Conservation (phyloP, 78 protist species). For the Dictyostelium firmibasis region DNA sequence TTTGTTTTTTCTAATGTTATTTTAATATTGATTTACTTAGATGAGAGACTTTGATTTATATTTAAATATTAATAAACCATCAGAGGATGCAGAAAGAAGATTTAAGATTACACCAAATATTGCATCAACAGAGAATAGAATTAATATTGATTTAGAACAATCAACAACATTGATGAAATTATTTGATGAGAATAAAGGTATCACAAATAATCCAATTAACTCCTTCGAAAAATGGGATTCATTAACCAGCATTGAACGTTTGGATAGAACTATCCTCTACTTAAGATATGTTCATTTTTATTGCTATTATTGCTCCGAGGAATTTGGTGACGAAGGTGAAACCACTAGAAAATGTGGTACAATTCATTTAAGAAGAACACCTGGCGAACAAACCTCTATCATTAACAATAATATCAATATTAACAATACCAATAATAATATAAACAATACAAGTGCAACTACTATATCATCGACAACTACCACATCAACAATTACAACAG, state of each 20-base stretch:
- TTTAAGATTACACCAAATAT: slow-evolving; percentile 73
- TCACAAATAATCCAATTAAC: slow-evolving; percentile 47
- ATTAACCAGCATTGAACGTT: slow-evolving; percentile 2
- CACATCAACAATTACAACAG: background rate
- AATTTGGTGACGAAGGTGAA: slow-evolving; percentile 43
- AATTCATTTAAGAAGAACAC: slow-evolving; percentile 61
- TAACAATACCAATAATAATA: background rate
- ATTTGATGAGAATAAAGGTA: slow-evolving; percentile 60
- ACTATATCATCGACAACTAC: background rate
- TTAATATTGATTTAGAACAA: slow-evolving; percentile 36
- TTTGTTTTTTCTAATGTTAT: too few relatives aligned
- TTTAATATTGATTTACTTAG: background rate
- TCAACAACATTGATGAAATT: slow-evolving; percentile 24
- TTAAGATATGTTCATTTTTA: slow-evolving; percentile 65
- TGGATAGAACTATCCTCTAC: slow-evolving; percentile 50
- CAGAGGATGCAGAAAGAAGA: slow-evolving; percentile 68
- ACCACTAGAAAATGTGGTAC: slow-evolving; percentile 74
- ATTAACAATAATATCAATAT: background rate
- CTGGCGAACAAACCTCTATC: background rate
- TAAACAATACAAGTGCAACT: background rate
- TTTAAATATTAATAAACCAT: slow-evolving; percentile 63
- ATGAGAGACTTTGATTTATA: slow-evolving; percentile 69
- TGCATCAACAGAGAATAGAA: slow-evolving; percentile 75
- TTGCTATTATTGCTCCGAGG: slow-evolving; percentile 75
- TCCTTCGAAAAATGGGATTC: slow-evolving; percentile 5